Base-by-base conservation (phyloP, 2,329 filamentous ascomycete species). In the Fusarium austroafricanum region DNA sequence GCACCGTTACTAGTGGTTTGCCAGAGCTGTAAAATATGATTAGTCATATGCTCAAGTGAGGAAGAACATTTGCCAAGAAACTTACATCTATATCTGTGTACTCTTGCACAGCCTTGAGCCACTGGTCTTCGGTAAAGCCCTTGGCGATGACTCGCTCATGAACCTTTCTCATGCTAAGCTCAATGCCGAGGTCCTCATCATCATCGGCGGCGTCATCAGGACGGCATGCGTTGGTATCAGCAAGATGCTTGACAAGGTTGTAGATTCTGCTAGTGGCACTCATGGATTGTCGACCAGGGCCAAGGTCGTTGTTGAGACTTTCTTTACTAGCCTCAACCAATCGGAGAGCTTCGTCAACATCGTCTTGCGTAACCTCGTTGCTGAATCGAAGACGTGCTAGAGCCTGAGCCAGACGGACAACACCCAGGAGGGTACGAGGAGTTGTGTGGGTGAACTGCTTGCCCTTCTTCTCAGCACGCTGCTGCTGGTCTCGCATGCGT, bases 71-170 rank as follows among this genome's bases (percentile, higher is more conserved):
- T 12, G 17, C 28, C 10, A n/a, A 10, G 18, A 75, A 69, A 90
- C 94, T 93, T 84, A 98, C 96, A 83, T 97, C 92, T 64, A 97
- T 82, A 70, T 87, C 84, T 4, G 92, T 90, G 80, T 99, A 98
- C 83, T 97, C 95, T 66, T 97, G 91, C 76, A 99, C 85, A 20
- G 94, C 91, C 71, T 87, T 87, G 75, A 92, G 86, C 82, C 97
- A 94, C 79, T 99, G 94, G 79, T 98, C 93, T 69, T 94, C 91
- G 1, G 95, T 99, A 79, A 97, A 99, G 4, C 96, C 96, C 86
- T 97, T 97, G 53, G 94, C 96, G 73, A 98, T 86, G 29, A 99
- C 94, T 70, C 96, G 84, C 80, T 97, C 94, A 78, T 94, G 89
- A 62, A 99, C 93, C 80, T 93, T 92, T 71, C 92, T 88, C 83